phyloP scores from a whole-genome alignment of 164 flowering plant genomes.

The Liquidambar formosana region DNA sequence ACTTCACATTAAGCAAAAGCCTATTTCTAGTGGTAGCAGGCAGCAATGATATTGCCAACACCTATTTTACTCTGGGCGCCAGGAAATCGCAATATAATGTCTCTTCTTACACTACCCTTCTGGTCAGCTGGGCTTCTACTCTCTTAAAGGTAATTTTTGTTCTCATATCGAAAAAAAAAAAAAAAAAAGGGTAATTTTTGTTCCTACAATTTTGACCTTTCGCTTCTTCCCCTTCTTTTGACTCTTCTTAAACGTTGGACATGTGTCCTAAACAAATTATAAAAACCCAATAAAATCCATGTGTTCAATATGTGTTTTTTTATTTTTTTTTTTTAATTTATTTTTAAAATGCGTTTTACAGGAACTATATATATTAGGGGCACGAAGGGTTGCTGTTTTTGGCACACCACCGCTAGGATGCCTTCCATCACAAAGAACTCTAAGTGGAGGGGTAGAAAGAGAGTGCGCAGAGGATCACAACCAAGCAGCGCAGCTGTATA shows the following conservation, averaged over 20 bases:
- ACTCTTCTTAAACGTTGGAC: too few relatives aligned
- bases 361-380: slow-evolving; percentile 33
- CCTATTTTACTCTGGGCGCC: slow-evolving; percentile 37
- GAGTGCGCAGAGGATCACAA: slow-evolving; percentile 17
- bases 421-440: too few relatives aligned
- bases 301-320: too few relatives aligned
- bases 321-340: too few relatives aligned
- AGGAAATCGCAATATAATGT: slow-evolving; percentile 42
- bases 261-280: too few relatives aligned
- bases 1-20: slow-evolving; percentile 39
- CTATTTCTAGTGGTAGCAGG: slow-evolving; percentile 47
- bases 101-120: slow-evolving; percentile 46
- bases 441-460: slow-evolving; percentile 16
- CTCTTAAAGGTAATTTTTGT: slow-evolving; percentile 49
- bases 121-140: slow-evolving; percentile 40
- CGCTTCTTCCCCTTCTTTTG: too few relatives aligned
- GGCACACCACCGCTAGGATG: slow-evolving; percentile 27
- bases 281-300: too few relatives aligned
- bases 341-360: too few relatives aligned
- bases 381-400: slow-evolving; percentile 22
- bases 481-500: slow-evolving; percentile 20
- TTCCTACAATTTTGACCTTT: too few relatives aligned
- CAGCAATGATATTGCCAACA: slow-evolving; percentile 65
- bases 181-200: too few relatives aligned
- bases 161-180: too few relatives aligned